phyloP scores from a whole-genome alignment of 2,329 filamentous ascomycete genomes.

The Malbranchea cinnamomea region DNA sequence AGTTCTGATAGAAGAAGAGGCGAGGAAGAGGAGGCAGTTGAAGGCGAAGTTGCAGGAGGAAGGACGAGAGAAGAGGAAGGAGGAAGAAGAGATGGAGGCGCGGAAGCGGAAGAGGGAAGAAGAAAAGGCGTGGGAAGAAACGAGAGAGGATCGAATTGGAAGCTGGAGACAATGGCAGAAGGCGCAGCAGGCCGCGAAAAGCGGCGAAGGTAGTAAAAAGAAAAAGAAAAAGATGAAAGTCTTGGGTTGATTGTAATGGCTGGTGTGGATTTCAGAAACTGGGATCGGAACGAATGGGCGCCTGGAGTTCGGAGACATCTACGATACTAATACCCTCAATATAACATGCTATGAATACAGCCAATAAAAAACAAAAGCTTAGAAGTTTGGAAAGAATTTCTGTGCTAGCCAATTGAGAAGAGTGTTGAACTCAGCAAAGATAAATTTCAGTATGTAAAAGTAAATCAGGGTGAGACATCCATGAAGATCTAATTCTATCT shows the following conservation, averaged over 20 bases:
- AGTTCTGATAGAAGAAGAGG: conserved; percentile 86
- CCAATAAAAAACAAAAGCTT: no score
- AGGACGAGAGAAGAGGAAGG: conserved; percentile 70
- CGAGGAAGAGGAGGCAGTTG: conserved; percentile 65
- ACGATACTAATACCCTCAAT: no score
- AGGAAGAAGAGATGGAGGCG: conserved; percentile 69
- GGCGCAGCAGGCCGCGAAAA: conserved; percentile 32
- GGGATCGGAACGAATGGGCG: no score
- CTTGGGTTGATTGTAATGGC: conserved; percentile 17
- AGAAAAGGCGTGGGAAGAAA: conserved; percentile 90
- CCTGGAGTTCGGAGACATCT: no score
- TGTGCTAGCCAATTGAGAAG: no score
- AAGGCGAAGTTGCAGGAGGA: conserved; percentile 96
- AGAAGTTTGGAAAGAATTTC: no score
- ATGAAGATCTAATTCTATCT: no score
- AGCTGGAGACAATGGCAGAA: conserved; percentile 92
- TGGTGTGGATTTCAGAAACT: no score
- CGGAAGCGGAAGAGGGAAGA: conserved; percentile 79
- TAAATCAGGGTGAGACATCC: no score
- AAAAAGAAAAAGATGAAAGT: conserved; percentile 43
- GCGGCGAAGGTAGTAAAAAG: conserved; percentile 41
- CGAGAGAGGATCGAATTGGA: conserved; percentile 75
- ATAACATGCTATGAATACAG: no score
- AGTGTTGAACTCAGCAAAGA: no score
- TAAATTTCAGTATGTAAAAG: no score